Base-by-base conservation (phyloP, 768 basidiomycete genomes). In the Tricholomella constricta region DNA sequence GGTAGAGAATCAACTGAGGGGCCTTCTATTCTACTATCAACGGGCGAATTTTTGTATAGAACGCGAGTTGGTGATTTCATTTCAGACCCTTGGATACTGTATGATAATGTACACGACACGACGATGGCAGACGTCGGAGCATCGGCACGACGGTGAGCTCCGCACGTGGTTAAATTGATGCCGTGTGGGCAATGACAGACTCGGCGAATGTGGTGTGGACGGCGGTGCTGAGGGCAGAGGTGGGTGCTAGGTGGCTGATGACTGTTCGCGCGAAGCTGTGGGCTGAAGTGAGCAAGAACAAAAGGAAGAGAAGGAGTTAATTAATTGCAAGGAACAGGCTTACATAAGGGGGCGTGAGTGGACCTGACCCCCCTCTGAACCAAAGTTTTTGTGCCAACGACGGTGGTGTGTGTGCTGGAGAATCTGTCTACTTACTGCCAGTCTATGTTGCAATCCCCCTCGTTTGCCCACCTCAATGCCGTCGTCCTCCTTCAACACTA, bases 401-500 rank as follows among this genome's bases (percentile, higher is more conserved):
- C 9, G 35, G 19, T 26, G 38, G n/a, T n/a, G n/a, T n/a, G 51
- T 38, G 42, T 22, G 54, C 50, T 45, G 32, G 22, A 40, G 26
- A 26, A 32, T 23, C 29, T 29, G 38, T 42, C n/a, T n/a, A n/a
- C n/a, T n/a, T n/a, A n/a, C n/a, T n/a, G n/a, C n/a, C n/a, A 42
- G 31, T 26, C 52, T 26, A 55, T 46, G 15, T n/a, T 50, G 26
- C 38, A 32, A 34, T 46, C 27, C 6, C 23, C 22, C 38, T 15
- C 19, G 23, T 12, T 37, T 11, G 31, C 29, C 44, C 38, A 20
- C 19, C 41, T 32, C 54, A 42, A 68, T 68, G 65, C 60, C 67
- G 26, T 62, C 63, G 6, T 37, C 61, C 6, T 51, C 57, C 6
- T 41, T 61, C 25, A 54, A 63, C 15, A 44, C 49, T 22, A 4